These are phyloP conservation scores for Amaranthus cruentus DNA, from an alignment of 148 eudicot genomes.

Conservation along the genomic window DNA sequence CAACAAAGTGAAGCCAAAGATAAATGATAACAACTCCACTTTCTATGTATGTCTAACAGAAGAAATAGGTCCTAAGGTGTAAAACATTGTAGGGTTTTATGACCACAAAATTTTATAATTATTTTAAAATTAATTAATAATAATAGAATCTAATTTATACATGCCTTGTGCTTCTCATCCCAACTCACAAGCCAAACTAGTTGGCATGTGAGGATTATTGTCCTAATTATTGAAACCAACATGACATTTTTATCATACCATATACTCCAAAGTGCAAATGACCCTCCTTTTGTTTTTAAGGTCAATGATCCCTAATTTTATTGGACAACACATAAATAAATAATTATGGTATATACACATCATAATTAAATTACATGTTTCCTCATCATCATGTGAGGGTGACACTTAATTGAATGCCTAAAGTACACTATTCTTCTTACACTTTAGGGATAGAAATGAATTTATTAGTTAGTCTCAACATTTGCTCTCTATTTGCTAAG, in stretches of 20 bases:
- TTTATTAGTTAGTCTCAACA: neutral
- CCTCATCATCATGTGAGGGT: slow-evolving; percentile 9
- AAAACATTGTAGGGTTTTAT: slow-evolving; percentile 1
- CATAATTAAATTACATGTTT: neutral
- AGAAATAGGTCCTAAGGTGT: neutral
- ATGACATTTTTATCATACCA: neutral
- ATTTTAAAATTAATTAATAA: no score
- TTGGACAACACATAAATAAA: neutral
- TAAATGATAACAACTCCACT: neutral
- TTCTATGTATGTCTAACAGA: neutral
- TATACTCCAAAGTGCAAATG: neutral
- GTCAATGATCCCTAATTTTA: neutral
- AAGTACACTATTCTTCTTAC: neutral
- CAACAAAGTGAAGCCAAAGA: slow-evolving; percentile 16
- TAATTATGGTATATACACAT: neutral
- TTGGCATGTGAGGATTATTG: slow-evolving; percentile 17
- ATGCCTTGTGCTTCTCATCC: slow-evolving; percentile 11
- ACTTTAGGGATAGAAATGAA: neutral
- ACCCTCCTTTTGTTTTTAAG: neutral
- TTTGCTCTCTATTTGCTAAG: neutral
- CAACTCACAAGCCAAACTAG: slow-evolving; percentile 9
- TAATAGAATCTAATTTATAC: neutral
- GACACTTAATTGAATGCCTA: neutral
- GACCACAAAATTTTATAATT: slow-evolving; percentile 1
- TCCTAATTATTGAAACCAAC: slow-evolving; percentile 25